A percentile compares a stretch with the other conserved stretches of the same genome.
These are phyloP conservation scores for Zymoseptoria ardabiliae DNA, from an alignment of 2,329 filamentous ascomycete species.

Conservation along the genomic window DNA sequence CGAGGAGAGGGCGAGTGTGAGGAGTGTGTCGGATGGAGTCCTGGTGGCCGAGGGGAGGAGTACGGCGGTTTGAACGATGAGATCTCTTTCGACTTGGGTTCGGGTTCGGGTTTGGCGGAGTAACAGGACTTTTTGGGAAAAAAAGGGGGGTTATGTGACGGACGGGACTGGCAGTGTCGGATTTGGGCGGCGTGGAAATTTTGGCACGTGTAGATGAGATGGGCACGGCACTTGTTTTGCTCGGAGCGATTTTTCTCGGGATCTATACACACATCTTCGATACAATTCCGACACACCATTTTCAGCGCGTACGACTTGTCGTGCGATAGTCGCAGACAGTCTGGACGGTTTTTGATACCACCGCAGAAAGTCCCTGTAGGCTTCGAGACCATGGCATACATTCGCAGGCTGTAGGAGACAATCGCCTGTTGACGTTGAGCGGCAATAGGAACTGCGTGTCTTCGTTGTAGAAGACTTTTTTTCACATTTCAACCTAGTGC, in stretches of 20 bases:
- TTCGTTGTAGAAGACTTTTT: too few species aligned
- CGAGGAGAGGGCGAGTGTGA: constrained; percentile 30
- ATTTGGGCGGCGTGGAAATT: background rate
- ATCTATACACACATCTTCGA: background rate
- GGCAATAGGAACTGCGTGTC: too few species aligned
- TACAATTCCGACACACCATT: too few species aligned
- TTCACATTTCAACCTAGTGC: too few species aligned
- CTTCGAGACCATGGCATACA: too few species aligned
- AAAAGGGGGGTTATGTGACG: background rate
- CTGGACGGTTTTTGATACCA: too few species aligned
- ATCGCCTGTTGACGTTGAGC: too few species aligned
- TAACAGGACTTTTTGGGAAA: background rate
- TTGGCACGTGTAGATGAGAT: background rate
- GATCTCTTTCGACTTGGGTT: background rate
- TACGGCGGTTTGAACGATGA: background rate
- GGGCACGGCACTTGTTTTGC: background rate
- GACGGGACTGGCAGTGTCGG: background rate
- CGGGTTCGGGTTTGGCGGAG: background rate
- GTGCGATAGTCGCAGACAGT: too few species aligned
- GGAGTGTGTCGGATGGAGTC: constrained; percentile 29
- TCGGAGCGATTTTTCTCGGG: background rate
- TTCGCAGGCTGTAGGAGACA: too few species aligned
- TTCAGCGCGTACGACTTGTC: too few species aligned
- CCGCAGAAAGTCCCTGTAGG: too few species aligned
- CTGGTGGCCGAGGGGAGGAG: constrained; percentile 1